Evolutionary conservation across 768 basidiomycete genomes (phyloP), one percentile per base, ranked within the genome.

Genomic region (Calocybe gangraenosa): DNA sequence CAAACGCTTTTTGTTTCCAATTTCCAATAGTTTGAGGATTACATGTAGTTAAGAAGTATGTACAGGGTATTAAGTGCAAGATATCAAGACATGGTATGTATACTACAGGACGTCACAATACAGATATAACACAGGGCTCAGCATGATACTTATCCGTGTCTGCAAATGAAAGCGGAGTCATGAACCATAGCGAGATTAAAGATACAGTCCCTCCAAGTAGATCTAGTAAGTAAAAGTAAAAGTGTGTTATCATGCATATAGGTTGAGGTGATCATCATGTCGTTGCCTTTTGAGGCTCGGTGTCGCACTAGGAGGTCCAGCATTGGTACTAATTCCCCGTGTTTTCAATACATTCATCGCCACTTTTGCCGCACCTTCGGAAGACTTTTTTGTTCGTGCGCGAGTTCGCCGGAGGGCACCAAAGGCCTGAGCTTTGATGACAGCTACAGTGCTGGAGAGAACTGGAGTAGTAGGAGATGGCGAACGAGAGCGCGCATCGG

Each of bases 381-480:
- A 76, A 30, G 79, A 67, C 63, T 79, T 83, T 70, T 85, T 91
- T 40, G 78, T 75, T 49, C 84, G 76, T 34, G 83, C 74, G 47
- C 89, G 79, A 44, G 88, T 85, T 62, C 89, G 75, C 41, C 89
- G 83, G 52, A 90, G 69, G 15, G 87, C 87, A 23, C 89, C 90
- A 60, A 92, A 92, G 31, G 90, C 84, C 60, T 92, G 88, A 34
- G 89, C 89, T 67, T 92, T 92, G 67, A 92, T 90, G 46, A 92
- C 88, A 42, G 90, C 89, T 37, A 92, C 77, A 22, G 90, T 92
- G 19, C 86, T 84, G 40, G 84, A 88, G 58, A 89, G 65, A 15
- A 68, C 64, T 28, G 75, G 63, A 43, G 67, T 60, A 48, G 60
- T 58, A 34, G 74, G 73, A 9, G 75, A 76, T 33, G 71, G 68